These are phyloP conservation scores for Boletus reticuloceps DNA, from an alignment of 768 basidiomycete species.

Conservation along the genomic window DNA sequence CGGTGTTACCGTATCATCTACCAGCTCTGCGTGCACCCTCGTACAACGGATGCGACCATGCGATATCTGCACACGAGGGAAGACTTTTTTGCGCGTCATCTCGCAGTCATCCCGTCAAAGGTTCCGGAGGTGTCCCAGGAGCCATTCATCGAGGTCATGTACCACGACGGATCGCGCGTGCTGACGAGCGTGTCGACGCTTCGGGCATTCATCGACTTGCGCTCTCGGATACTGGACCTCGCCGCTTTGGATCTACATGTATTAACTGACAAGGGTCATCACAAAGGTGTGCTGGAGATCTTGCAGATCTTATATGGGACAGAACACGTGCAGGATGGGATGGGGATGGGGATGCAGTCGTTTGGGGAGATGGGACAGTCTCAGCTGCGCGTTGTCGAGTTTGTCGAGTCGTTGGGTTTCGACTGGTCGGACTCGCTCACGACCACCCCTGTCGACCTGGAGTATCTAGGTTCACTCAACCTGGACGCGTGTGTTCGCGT, in stretches of 20 bases:
- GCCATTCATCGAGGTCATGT: slow-evolving; percentile 56
- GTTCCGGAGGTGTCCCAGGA: slow-evolving; percentile 50
- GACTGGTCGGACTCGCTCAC: slow-evolving; percentile 81
- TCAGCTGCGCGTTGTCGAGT: slow-evolving; percentile 82
- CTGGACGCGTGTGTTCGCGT: slow-evolving; percentile 66
- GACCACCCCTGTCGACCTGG: slow-evolving; percentile 55
- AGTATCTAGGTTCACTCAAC: slow-evolving; percentile 65
- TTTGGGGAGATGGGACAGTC: slow-evolving; percentile 80
- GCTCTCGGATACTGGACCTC: slow-evolving; percentile 82
- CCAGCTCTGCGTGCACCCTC: slow-evolving; percentile 84
- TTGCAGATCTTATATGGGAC: slow-evolving; percentile 80
- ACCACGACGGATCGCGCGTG: slow-evolving; percentile 68
- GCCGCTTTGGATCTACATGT: slow-evolving; percentile 87
- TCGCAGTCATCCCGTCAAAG: slow-evolving; percentile 70
- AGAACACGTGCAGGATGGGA: slow-evolving; percentile 44
- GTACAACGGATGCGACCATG: slow-evolving; percentile 77
- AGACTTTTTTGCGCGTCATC: slow-evolving; percentile 85
- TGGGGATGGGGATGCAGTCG: slow-evolving; percentile 41
- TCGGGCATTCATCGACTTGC: slow-evolving; percentile 74
- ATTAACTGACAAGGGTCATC: slow-evolving; percentile 73
- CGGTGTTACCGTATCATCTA: slow-evolving; percentile 79
- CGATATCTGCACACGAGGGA: slow-evolving; percentile 85
- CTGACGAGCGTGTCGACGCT: slow-evolving; percentile 66
- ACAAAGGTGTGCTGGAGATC: slow-evolving; percentile 69
- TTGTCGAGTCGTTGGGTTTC: slow-evolving; percentile 82